phyloP scores from a whole-genome alignment of 305 asterid genomes.

The Fraxinus floribunda region DNA sequence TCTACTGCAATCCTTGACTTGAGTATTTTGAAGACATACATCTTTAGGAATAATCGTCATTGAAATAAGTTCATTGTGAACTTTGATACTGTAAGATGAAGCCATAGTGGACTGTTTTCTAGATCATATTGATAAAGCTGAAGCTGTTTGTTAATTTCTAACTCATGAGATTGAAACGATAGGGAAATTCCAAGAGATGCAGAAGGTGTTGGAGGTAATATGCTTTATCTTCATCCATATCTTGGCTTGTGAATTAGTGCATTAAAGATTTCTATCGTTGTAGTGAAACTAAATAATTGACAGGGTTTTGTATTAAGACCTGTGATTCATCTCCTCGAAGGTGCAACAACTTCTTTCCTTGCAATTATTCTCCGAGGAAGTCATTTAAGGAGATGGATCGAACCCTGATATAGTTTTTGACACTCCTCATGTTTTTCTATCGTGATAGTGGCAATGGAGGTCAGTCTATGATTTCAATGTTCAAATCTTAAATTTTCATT shows the following conservation, averaged over 20 bases:
- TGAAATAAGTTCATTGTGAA: not conserved
- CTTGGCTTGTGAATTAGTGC: not conserved
- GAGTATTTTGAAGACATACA: not conserved
- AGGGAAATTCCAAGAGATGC: not conserved
- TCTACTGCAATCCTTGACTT: not conserved
- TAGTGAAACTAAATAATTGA: not conserved
- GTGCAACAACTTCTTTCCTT: not conserved
- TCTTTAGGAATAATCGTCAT: not conserved
- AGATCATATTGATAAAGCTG: not conserved
- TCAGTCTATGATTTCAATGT: not conserved
- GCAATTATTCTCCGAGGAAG: not conserved
- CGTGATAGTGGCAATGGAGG: not conserved
- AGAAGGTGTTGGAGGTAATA: not conserved
- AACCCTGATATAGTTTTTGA: not conserved
- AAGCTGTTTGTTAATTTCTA: not conserved
- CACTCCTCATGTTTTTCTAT: not conserved
- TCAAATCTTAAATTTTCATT: not conserved
- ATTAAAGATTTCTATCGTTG: not conserved
- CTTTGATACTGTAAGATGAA: not conserved
- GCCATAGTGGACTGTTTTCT: not conserved
- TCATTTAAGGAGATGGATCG: not conserved
- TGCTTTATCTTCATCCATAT: not conserved
- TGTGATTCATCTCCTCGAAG: not conserved
- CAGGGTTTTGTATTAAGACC: not conserved
- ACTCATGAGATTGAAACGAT: not conserved